Percentiles rank a stretch among this genome's conserved stretches.
Conservation (phyloP, 805 yeast genomes). For the Candida ponderosae region DNA sequence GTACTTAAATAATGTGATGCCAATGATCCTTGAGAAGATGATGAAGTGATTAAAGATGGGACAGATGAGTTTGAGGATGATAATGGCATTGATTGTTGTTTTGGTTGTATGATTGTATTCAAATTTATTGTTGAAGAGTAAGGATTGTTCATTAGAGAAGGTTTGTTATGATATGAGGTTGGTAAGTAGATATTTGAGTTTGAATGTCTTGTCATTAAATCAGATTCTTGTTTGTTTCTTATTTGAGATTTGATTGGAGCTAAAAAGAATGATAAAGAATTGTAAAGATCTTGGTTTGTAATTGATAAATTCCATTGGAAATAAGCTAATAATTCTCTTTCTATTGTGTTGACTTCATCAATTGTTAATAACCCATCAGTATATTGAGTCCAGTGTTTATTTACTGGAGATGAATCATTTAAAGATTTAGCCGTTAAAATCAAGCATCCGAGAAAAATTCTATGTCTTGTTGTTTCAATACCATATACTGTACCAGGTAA, state of each 20-base stretch:
- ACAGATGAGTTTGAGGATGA: conserved; percentile 24
- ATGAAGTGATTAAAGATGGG: conserved; percentile 33
- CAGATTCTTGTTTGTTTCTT: conserved; percentile 14
- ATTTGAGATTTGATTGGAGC: conserved; percentile 51
- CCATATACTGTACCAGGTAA: conserved; percentile 88
- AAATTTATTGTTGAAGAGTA: conserved; percentile 11
- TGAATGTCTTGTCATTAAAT: too few relatives aligned
- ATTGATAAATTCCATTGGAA: conserved; percentile 82
- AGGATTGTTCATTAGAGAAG: conserved; percentile 6
- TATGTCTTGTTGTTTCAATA: conserved; percentile 86
- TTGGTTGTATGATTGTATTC: conserved; percentile 17
- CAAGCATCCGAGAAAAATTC: conserved; percentile 83
- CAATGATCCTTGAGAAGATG: conserved; percentile 20
- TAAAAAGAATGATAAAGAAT: conserved; percentile 68
- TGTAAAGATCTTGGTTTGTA: conserved; percentile 58
- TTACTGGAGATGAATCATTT: conserved; percentile 91
- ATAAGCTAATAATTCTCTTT: conserved; percentile 74
- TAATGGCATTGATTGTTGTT: conserved; percentile 4
- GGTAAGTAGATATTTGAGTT: neutral
- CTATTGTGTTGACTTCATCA: conserved; percentile 83
- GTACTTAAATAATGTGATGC: conserved; percentile 26
- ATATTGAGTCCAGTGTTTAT: conserved; percentile 93
- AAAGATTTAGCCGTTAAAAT: conserved; percentile 88
- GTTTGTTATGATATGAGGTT: neutral
- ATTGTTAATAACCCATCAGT: conserved; percentile 77